Evolutionary conservation across 805 yeast genomes (phyloP).

Genomic region (Monosporozyma unispora): DNA sequence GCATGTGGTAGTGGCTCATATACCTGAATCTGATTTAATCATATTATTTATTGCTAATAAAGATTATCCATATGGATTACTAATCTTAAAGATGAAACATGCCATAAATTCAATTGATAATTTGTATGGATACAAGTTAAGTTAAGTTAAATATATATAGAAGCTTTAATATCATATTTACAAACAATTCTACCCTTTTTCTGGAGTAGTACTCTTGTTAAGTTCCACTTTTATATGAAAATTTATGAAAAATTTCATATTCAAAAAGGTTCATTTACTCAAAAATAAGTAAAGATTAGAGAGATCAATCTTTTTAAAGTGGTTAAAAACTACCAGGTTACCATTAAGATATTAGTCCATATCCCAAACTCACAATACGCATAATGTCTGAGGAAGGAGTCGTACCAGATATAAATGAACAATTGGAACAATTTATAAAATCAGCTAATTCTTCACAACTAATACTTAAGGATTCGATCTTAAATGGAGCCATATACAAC

Average conservation of each 20-base stretch:
- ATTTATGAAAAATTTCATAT: not conserved
- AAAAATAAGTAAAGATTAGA: no score
- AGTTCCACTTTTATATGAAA: not conserved
- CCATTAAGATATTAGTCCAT: no score
- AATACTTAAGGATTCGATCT: not conserved
- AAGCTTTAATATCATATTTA: no score
- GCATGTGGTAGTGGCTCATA: constrained; percentile 24
- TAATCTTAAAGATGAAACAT: constrained; percentile 24
- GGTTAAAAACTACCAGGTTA: no score
- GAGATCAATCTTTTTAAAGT: not conserved
- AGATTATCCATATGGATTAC: constrained; percentile 25
- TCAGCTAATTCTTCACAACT: not conserved
- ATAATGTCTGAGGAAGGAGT: not conserved
- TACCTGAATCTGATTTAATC: constrained; percentile 25
- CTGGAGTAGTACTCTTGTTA: no score
- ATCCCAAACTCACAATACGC: not conserved
- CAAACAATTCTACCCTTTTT: not conserved
- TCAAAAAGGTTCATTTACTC: not conserved
- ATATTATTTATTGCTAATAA: constrained; percentile 21
- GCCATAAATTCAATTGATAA: constrained; percentile 16
- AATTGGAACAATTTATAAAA: constrained; percentile 1
- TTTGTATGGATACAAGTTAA: constrained; percentile 23
- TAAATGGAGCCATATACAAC: constrained; percentile 2
- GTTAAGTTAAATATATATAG: constrained; percentile 3
- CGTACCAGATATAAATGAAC: not conserved